Conservation (phyloP, 2,329 filamentous ascomycete genomes). For the Xylaria arbuscula region DNA sequence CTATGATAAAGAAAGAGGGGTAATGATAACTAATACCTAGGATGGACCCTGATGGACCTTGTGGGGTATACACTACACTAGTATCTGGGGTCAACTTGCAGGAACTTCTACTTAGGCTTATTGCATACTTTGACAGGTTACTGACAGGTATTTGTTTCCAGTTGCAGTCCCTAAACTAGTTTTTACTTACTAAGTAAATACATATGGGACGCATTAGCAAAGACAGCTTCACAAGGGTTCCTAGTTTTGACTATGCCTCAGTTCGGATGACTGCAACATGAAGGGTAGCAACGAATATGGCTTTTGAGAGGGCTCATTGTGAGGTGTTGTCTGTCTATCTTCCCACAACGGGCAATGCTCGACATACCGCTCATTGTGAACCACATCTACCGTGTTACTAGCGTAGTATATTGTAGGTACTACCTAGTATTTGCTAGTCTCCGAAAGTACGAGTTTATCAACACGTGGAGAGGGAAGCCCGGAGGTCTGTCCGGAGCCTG, state of each 20-base stretch:
- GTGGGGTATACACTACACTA: neutral
- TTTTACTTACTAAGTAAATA: neutral
- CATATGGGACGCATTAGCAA: neutral
- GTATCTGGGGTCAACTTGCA: neutral
- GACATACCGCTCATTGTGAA: conserved; percentile 12
- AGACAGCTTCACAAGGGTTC: neutral
- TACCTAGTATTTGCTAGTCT: neutral
- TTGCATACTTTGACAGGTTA: neutral
- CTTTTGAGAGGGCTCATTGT: neutral
- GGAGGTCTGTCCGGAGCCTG: neutral
- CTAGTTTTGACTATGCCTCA: neutral
- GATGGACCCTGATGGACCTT: neutral
- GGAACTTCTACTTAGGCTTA: neutral
- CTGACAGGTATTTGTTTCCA: neutral
- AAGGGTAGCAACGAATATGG: neutral
- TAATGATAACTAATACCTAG: neutral
- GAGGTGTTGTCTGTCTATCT: neutral
- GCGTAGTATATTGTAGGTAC: neutral
- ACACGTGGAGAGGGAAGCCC: neutral
- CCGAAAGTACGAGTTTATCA: neutral
- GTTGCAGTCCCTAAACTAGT: conserved; percentile 9
- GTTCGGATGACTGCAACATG: neutral
- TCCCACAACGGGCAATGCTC: conserved; percentile 27
- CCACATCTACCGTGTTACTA: neutral
- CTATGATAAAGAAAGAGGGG: conserved; percentile 7